Percentiles rank a stretch among this genome's conserved stretches.
Conservation (phyloP, 768 basidiomycete species). For the Boletus rubroflammeus region DNA sequence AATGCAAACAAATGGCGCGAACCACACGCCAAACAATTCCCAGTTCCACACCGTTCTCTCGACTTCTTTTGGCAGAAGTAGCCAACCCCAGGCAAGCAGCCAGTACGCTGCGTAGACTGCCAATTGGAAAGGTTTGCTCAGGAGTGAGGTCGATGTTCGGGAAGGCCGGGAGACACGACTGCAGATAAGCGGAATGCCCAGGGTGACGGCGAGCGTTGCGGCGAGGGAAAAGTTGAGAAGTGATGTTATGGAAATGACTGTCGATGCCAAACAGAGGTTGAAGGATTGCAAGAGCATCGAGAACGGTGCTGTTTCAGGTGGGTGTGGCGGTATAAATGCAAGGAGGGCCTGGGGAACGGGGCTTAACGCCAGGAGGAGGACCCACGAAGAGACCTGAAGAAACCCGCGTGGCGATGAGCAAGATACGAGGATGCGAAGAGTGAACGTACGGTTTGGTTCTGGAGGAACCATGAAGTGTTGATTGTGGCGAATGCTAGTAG, state of each 20-base stretch:
- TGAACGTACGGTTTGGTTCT: slow-evolving; percentile 39
- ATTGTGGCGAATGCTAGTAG: slow-evolving; percentile 46
- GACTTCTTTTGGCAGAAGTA: slow-evolving; percentile 45
- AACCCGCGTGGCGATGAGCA: slow-evolving; percentile 16
- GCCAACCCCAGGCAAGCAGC: slow-evolving; percentile 55
- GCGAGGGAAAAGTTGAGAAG: slow-evolving; percentile 94
- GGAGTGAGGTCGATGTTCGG: slow-evolving; percentile 17
- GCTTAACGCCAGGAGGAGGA: slow-evolving; percentile 29
- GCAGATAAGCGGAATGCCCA: slow-evolving; percentile 63
- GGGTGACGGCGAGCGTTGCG: slow-evolving; percentile 57
- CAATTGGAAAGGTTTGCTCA: slow-evolving; percentile 19
- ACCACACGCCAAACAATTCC: slow-evolving; percentile 79
- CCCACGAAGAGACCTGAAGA: slow-evolving; percentile 29
- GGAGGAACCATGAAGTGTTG: slow-evolving; percentile 43
- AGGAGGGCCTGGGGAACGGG: slow-evolving; percentile 35
- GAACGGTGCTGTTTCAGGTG: slow-evolving; percentile 34
- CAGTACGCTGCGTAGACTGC: slow-evolving; percentile 37
- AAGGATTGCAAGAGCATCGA: slow-evolving; percentile 62
- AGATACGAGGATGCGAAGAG: neutral
- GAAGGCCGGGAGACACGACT: slow-evolving; percentile 32
- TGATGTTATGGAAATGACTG: slow-evolving; percentile 78
- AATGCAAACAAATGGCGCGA: slow-evolving; percentile 77
- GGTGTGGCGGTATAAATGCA: slow-evolving; percentile 22
- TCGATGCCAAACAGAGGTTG: slow-evolving; percentile 81
- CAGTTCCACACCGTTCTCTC: slow-evolving; percentile 65